A percentile compares a stretch with the other conserved stretches of the same genome.
Conservation (phyloP, 1,284 basidiomycete genomes). For the Ceratobasidium sp. region DNA sequence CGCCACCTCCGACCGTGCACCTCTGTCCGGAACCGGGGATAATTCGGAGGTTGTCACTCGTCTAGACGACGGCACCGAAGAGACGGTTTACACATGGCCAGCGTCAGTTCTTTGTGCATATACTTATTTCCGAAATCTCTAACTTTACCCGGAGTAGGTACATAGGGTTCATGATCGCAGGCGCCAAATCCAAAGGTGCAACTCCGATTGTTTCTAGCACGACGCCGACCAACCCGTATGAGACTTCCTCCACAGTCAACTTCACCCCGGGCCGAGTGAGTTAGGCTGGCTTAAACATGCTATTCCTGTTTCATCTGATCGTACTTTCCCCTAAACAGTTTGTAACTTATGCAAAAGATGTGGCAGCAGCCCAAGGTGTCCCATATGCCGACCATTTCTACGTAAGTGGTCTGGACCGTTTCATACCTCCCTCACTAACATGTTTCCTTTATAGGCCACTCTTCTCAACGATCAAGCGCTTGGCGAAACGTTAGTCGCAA, state of each 20-base stretch:
- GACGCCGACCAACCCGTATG: conserved; percentile 65
- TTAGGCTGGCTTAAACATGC: too few relatives aligned
- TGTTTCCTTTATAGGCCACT: conserved; percentile 53
- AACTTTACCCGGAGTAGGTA: too few relatives aligned
- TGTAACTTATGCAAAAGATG: conserved; percentile 62
- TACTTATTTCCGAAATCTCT: too few relatives aligned
- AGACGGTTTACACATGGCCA: too few relatives aligned
- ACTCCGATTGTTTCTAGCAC: conserved; percentile 64
- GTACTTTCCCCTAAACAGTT: conserved; percentile 53
- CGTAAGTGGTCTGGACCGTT: background rate
- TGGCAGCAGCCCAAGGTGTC: conserved; percentile 59
- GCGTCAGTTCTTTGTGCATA: too few relatives aligned
- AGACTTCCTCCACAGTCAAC: conserved; percentile 54
- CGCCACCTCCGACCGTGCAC: too few relatives aligned
- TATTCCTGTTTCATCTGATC: too few relatives aligned
- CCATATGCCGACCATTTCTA: conserved; percentile 65
- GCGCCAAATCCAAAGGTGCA: conserved; percentile 61
- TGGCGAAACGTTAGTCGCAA: conserved; percentile 60
- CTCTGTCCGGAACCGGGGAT: too few relatives aligned
- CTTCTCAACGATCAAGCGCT: conserved; percentile 61
- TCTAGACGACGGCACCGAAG: too few relatives aligned
- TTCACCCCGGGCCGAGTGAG: too few relatives aligned
- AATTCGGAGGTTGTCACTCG: too few relatives aligned
- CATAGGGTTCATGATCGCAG: conserved; percentile 25
- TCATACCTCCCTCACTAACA: background rate